These are phyloP conservation scores for Penicillium salamii DNA, from an alignment of 495 filamentous ascomycete species.

Conservation along the genomic window DNA sequence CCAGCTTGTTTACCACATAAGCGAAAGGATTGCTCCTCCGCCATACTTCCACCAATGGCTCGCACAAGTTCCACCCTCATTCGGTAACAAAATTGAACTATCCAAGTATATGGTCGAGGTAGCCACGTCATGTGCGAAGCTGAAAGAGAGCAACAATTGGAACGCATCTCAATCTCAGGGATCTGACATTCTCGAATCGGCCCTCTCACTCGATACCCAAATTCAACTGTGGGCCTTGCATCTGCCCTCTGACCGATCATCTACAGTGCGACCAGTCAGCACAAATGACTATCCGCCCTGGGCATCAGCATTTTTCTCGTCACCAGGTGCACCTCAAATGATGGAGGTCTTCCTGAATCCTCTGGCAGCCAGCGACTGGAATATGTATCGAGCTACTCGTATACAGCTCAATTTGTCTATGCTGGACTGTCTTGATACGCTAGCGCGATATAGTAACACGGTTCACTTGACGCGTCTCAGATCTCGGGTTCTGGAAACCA, in stretches of 20 bases:
- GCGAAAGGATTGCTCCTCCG: neutral
- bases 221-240: neutral
- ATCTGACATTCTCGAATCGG: neutral
- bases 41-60: neutral
- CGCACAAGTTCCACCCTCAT: neutral
- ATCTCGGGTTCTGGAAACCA: neutral
- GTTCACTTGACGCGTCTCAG: neutral
- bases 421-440: neutral
- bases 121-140: neutral
- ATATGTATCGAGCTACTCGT: conserved; percentile 8
- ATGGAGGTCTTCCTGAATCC: conserved; percentile 3
- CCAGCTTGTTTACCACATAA: neutral
- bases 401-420: conserved; percentile 6
- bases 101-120: neutral
- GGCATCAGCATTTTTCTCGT: neutral
- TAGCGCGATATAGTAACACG: neutral
- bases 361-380: conserved; percentile 11
- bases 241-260: neutral
- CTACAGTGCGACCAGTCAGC: neutral
- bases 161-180: neutral
- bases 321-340: conserved; percentile 5
- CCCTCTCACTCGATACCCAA: neutral
- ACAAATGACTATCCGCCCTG: conserved; percentile 1
- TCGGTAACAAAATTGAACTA: neutral
- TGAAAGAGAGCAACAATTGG: neutral